A percentile compares a stretch with the other conserved stretches of the same genome.
phyloP scores from a whole-genome alignment of 1,284 basidiomycete species.

The Schizopora paradoxa region DNA sequence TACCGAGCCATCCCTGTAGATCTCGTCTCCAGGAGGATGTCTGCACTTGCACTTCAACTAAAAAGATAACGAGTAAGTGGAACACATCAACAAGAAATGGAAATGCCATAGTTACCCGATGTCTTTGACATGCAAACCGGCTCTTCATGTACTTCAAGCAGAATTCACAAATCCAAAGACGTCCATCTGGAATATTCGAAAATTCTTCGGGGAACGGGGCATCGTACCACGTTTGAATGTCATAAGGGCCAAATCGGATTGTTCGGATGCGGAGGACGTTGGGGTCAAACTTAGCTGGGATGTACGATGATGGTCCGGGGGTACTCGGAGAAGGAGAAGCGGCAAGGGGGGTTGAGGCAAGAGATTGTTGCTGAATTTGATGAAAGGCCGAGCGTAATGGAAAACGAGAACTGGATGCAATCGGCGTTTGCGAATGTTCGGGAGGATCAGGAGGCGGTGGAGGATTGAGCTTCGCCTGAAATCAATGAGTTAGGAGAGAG shows the following conservation, averaged over 20 bases:
- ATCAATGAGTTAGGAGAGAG: constrained; percentile 9
- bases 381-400: constrained; percentile 55
- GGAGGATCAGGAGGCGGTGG: constrained; percentile 28
- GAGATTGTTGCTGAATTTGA: constrained; percentile 28
- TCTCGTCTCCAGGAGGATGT: constrained; percentile 97
- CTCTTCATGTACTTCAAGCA: constrained; percentile 99
- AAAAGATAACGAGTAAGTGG: constrained; percentile 11
- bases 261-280: constrained; percentile 66
- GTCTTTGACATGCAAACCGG: constrained; percentile 80
- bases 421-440: constrained; percentile 36
- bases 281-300: constrained; percentile 22
- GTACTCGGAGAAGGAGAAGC: constrained; percentile 32
- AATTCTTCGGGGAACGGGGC: constrained; percentile 99
- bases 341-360: constrained; percentile 20
- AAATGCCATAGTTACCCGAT: constrained; percentile 61
- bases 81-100: not conserved
- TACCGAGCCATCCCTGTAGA: constrained; percentile 85
- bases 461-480: constrained; percentile 49
- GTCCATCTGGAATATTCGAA: constrained; percentile 86
- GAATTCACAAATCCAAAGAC: constrained; percentile 96
- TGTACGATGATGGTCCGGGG: constrained; percentile 32
- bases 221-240: constrained; percentile 98
- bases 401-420: constrained; percentile 45
- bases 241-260: constrained; percentile 91
- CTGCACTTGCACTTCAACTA: constrained; percentile 93